Conservation (phyloP, 2,329 filamentous ascomycete genomes). For the Cordyceps tenuipes region DNA sequence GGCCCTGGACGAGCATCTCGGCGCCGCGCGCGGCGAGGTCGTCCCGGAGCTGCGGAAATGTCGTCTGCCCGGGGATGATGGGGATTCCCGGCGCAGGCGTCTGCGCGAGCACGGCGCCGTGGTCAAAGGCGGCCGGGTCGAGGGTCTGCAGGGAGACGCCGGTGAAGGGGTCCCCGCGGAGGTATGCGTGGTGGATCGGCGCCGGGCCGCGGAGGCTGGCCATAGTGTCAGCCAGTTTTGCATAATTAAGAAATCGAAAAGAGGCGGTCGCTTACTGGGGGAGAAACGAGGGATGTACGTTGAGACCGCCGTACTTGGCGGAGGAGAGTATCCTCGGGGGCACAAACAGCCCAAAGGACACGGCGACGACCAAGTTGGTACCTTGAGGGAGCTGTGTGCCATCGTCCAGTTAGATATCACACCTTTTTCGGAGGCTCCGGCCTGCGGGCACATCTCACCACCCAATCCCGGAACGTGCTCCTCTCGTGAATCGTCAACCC, state of each 20-base stretch:
- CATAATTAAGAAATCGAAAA: neutral
- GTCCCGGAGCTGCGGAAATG: constrained; percentile 31
- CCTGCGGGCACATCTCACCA: constrained; percentile 37
- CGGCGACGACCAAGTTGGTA: constrained; percentile 77
- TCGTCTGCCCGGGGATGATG: constrained; percentile 38
- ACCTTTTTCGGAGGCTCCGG: neutral
- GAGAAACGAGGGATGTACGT: constrained; percentile 86
- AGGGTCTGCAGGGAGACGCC: constrained; percentile 86
- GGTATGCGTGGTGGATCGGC: constrained; percentile 76
- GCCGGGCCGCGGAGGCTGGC: constrained; percentile 76
- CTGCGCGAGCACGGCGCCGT: constrained; percentile 67
- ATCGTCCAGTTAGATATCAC: neutral
- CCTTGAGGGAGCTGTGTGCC: constrained; percentile 47
- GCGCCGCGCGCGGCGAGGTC: constrained; percentile 59
- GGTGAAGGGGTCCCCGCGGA: constrained; percentile 50
- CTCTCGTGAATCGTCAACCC: constrained; percentile 62
- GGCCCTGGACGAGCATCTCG: constrained; percentile 57
- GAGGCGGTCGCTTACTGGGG: constrained; percentile 54
- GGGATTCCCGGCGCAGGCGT: constrained; percentile 50
- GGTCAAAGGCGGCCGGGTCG: constrained; percentile 67
- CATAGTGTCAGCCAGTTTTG: neutral
- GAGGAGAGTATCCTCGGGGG: constrained; percentile 63
- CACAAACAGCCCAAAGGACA: constrained; percentile 89
- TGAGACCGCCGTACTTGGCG: constrained; percentile 77
- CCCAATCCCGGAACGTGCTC: constrained; percentile 78